Conservation (phyloP, 2,329 filamentous ascomycete species). For the Ramularia collo-cygni region DNA sequence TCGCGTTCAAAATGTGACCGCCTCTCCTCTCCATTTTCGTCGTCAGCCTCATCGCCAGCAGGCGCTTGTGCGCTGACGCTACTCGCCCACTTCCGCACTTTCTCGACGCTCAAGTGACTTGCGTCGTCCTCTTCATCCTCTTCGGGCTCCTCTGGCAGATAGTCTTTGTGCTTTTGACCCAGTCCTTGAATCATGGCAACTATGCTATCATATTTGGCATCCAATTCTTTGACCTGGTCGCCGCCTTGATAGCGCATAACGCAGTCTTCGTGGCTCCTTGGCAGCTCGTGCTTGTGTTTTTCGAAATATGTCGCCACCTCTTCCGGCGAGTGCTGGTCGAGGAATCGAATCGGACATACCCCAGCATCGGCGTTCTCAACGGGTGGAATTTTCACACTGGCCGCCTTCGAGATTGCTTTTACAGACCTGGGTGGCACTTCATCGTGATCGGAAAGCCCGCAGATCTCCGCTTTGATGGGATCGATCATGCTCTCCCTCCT, state of each 20-base stretch:
- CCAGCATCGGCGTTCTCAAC: conserved; percentile 32
- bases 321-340: conserved; percentile 87
- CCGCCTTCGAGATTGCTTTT: conserved; percentile 7
- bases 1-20: conserved; percentile 74
- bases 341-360: conserved; percentile 86
- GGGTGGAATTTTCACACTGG: conserved; percentile 6
- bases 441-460: conserved; percentile 27
- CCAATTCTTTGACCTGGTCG: conserved; percentile 75
- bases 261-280: conserved; percentile 87
- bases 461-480: conserved; percentile 33
- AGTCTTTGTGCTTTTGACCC: conserved; percentile 78
- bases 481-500: conserved; percentile 27
- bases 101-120: conserved; percentile 52
- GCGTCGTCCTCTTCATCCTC: conserved; percentile 38
- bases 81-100: conserved; percentile 82
- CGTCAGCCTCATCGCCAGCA: conserved; percentile 31
- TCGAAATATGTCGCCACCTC: conserved; percentile 92
- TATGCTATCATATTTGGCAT: conserved; percentile 88
- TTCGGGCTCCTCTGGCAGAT: conserved; percentile 58
- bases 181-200: conserved; percentile 92
- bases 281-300: conserved; percentile 89
- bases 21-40: conserved; percentile 46
- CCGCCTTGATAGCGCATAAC: conserved; percentile 84
- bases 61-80: conserved; percentile 57
- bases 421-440: conserved; percentile 1